These are phyloP conservation scores for Monosporascus sp. DNA, from an alignment of 2,329 filamentous ascomycete genomes.

Conservation along the genomic window DNA sequence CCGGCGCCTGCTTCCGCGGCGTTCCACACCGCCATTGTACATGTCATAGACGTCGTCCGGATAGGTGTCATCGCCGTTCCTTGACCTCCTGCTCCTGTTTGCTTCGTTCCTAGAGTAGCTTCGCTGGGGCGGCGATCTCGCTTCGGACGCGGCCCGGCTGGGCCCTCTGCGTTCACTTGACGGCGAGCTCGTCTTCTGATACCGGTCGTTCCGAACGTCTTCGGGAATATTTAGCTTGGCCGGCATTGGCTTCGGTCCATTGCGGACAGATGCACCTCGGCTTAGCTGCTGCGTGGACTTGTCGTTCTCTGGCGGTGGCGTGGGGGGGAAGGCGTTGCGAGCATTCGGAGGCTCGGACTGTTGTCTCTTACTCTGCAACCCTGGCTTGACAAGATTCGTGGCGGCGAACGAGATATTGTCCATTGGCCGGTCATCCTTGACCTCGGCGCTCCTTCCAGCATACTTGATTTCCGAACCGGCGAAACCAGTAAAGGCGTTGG, in stretches of 20 bases:
- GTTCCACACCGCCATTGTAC: constrained; percentile 38
- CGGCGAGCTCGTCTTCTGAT: constrained; percentile 48
- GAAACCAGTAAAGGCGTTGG: constrained; percentile 79
- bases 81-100: constrained; percentile 28
- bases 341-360: constrained; percentile 78
- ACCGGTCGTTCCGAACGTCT: constrained; percentile 46
- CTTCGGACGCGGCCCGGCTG: constrained; percentile 36
- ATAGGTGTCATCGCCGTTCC: constrained; percentile 58
- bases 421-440: constrained; percentile 72
- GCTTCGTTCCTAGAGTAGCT: constrained; percentile 37
- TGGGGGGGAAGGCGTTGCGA: constrained; percentile 89
- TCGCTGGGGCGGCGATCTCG: constrained; percentile 40
- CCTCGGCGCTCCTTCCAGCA: constrained; percentile 46
- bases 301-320: constrained; percentile 90
- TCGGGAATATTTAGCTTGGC: constrained; percentile 59
- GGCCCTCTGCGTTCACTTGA: constrained; percentile 32
- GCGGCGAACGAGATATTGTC: constrained; percentile 90
- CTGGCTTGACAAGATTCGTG: constrained; percentile 86
- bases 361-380: constrained; percentile 72
- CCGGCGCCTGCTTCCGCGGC: constrained; percentile 33
- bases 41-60: constrained; percentile 66
- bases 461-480: constrained; percentile 75
- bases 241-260: constrained; percentile 55
- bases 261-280: constrained; percentile 57
- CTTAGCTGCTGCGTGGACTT: constrained; percentile 45